Base-by-base conservation (phyloP, 129 eudicot genomes). In the Saussurea involucrata region DNA sequence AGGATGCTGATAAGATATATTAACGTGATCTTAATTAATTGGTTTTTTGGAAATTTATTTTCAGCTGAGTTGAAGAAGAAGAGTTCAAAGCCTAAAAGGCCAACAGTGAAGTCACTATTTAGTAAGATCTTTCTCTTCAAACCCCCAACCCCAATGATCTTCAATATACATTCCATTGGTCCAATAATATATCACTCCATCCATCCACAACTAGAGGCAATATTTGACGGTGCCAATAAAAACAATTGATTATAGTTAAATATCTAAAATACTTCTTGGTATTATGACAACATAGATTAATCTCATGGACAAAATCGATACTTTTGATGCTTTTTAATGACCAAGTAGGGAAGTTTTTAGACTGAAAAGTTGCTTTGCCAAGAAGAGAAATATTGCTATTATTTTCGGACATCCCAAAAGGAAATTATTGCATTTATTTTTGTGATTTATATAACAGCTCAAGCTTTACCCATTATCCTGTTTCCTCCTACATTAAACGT, bases 21-120 rank as follows among this genome's bases (percentile, higher is more conserved):
- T 24, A 36, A 13, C 27, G 9, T 49, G 70, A 11, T 80, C 57
- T 9, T 8, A n/a, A 75, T 66, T 70, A 60, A 66, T 58, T 58
- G 15, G 64, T 63, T 27, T 46, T n/a, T 67, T 18, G 44, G 2
- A 24, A 24, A 6, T 73, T 31, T 73, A 5, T 55, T 77, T 78
- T 76, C 92, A 95, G 99, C 96, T 69, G 96, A 95, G 88, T 79
- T 95, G 76, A 95, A 86, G 96, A 95, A 95, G 93, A 95, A 95
- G 87, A 92, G 84, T 82, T 61, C 87, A 77, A 95, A 95, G 74
- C 88, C 97, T 7, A 95, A 95, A 87, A 83, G 97, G 80, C 99
- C 99, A 25, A 95, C 99, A 28, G 93, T 95, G 83, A 91, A 95
- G 82, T 89, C 98, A 53, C 98, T 95, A 57, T 95, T 95, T 83